Evolutionary conservation across 768 basidiomycete species (phyloP), one percentile per base, ranked within the genome.

Genomic region (Gautieria morchelliformis): DNA sequence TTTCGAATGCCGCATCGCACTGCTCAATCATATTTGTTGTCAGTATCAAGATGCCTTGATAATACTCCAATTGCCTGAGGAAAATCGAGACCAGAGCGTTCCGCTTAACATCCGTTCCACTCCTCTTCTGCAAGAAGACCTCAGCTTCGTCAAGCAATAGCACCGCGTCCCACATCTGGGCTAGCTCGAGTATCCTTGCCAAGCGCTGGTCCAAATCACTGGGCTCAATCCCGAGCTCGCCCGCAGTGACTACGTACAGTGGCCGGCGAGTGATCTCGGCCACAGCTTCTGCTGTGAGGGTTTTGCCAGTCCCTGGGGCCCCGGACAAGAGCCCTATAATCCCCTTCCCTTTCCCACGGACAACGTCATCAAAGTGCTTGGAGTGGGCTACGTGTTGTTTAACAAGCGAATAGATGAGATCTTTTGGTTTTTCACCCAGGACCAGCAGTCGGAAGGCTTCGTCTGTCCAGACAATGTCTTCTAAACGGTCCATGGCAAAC

Each of bases 41-140:
- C 2, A 73, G 62, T 14, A 73, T 66, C 19, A 73, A 49, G 14
- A 72, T 70, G n/a, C 72, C 71, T 48, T 68, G 69, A 45, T 70
- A 70, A 56, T 71, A 72, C 62, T 73, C 72, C 17, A 73, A 63
- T 49, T 69, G 69, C 4, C 71, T 62, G 9, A 73, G 62, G 58
- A 73, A 72, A 33, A 73, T 68, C 10, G 71, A 67, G 10, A 72
- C 70, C 1, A 71, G 61, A 9, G 71, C 69, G 48, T 73, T 73
- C 40, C 71, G 63, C 9, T 50, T 40, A 4, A 72, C 44, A 58
- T 69, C 67, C 0, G 20, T 53, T 19, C 40, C 51, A 22, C 52
- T 59, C 0, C 72, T 62, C 53, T 61, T 40, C 49, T 67, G 61
- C 9, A 74, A 52, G 52, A 72, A 74, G 0, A 72, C 70, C 40